Evolutionary conservation across 2,329 filamentous ascomycete species (phyloP).

Genomic region (Dissoconium aciculare): DNA sequence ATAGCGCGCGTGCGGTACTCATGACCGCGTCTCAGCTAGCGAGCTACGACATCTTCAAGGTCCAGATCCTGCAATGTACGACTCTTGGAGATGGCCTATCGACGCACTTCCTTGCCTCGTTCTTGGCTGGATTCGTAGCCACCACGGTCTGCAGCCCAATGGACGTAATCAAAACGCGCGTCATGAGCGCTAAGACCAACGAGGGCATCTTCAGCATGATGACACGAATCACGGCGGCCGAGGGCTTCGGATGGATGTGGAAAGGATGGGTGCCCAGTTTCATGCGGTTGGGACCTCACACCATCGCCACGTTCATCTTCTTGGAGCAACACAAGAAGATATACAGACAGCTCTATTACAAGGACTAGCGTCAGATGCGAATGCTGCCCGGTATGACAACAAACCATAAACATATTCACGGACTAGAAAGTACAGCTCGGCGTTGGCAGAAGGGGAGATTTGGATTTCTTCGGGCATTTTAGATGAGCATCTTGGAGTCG

Average conservation of each 20-base stretch:
- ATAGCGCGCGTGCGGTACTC: slow-evolving; percentile 63
- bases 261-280: slow-evolving; percentile 79
- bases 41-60: slow-evolving; percentile 72
- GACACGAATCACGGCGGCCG: slow-evolving; percentile 50
- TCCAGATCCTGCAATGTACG: slow-evolving; percentile 49
- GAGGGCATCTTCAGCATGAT: slow-evolving; percentile 44
- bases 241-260: slow-evolving; percentile 73
- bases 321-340: slow-evolving; percentile 73
- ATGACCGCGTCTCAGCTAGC: slow-evolving; percentile 80
- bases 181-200: slow-evolving; percentile 55
- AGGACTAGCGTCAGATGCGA: slow-evolving; percentile 2
- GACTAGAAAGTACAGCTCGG: too few species aligned
- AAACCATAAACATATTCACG: too few species aligned
- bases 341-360: slow-evolving; percentile 38
- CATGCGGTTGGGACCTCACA: slow-evolving; percentile 55
- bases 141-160: slow-evolving; percentile 75
- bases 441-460: too few species aligned
- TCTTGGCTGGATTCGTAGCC: slow-evolving; percentile 67
- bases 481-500: too few species aligned
- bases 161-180: slow-evolving; percentile 76
- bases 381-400: too few species aligned
- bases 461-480: too few species aligned
- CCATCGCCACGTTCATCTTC: slow-evolving; percentile 74
- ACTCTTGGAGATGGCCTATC: slow-evolving; percentile 51
- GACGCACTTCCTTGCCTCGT: slow-evolving; percentile 64